Evolutionary conservation across 208 protist species (phyloP).

Genomic region (Trypanosoma lewisi): DNA sequence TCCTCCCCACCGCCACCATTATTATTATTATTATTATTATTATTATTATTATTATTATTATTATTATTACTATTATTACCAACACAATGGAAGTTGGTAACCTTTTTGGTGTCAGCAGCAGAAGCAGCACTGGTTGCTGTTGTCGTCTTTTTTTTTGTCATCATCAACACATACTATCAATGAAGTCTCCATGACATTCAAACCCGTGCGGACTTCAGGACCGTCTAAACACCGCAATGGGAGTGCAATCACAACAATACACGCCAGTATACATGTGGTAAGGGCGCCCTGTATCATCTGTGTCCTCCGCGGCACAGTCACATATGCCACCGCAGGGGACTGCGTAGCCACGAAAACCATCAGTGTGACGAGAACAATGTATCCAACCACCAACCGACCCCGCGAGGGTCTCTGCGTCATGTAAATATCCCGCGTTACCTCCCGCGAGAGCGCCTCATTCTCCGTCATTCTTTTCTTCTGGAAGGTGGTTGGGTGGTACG

Average conservation of each 20-base stretch:
- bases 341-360: constrained; percentile 48
- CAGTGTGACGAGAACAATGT: constrained; percentile 33
- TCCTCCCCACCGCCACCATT: too few relatives aligned
- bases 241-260: constrained; percentile 55
- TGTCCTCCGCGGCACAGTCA: constrained; percentile 26
- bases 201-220: too few relatives aligned
- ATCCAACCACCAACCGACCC: constrained; percentile 44
- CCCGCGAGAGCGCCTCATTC: constrained; percentile 38
- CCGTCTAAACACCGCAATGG: too few relatives aligned
- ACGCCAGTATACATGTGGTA: constrained; percentile 34
- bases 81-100: too few relatives aligned
- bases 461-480: constrained; percentile 32
- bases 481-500: constrained; percentile 49
- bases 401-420: constrained; percentile 52
- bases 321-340: constrained; percentile 53
- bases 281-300: constrained; percentile 38
- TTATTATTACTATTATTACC: too few relatives aligned
- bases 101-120: too few relatives aligned
- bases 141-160: too few relatives aligned
- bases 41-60: too few relatives aligned
- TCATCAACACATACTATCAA: too few relatives aligned
- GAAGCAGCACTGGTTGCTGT: too few relatives aligned
- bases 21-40: too few relatives aligned
- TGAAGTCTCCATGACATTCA: too few relatives aligned
- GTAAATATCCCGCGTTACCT: constrained; percentile 52